These are phyloP conservation scores for Plasmodium vivax DNA, from an alignment of 169 alveolate species.

Conservation along the genomic window DNA sequence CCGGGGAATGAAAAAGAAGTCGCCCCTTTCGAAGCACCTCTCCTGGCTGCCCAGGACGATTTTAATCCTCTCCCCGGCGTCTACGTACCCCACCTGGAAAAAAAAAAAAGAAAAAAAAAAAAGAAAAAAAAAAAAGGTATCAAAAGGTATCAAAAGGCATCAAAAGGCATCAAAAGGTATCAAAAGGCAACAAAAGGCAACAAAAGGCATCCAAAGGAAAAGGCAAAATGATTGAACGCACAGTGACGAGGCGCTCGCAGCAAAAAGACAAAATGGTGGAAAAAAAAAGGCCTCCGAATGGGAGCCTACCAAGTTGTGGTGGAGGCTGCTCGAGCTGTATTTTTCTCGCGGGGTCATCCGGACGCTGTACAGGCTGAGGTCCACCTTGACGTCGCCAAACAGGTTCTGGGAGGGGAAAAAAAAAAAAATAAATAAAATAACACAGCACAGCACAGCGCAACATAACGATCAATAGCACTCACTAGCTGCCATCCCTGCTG, in stretches of 20 bases:
- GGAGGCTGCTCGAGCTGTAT: not conserved
- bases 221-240: not conserved
- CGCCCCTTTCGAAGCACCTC: constrained; percentile 27
- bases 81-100: constrained; percentile 24
- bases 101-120: constrained; percentile 6
- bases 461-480: not conserved
- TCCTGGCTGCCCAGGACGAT: constrained; percentile 17
- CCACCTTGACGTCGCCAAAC: not conserved
- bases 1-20: constrained; percentile 38
- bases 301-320: constrained; percentile 17
- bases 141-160: not conserved
- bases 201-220: too few species aligned
- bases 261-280: not conserved
- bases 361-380: constrained; percentile 15
- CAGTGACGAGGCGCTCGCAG: not conserved
- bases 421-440: not conserved
- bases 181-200: not conserved
- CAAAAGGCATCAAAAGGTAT: not conserved
- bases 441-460: too few species aligned
- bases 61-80: constrained; percentile 33
- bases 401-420: constrained; percentile 10
- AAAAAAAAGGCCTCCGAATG: not conserved
- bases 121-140: not conserved
- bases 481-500: not conserved
- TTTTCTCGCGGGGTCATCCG: not conserved